phyloP scores from a whole-genome alignment of 805 yeast genomes.

The Torulaspora gathmanii region DNA sequence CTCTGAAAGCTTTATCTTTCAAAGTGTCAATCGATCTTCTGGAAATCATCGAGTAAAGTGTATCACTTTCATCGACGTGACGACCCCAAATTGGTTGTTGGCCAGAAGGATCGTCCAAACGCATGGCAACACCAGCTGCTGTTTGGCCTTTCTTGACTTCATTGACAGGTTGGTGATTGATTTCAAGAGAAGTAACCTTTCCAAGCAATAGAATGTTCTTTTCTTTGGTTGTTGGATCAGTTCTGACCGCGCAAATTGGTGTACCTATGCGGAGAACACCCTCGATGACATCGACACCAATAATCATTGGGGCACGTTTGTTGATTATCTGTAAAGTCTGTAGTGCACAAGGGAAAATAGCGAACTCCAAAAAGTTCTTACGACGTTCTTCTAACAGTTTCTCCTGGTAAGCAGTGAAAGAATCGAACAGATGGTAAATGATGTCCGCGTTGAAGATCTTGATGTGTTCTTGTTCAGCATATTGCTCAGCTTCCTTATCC shows the following conservation, averaged over 20 bases:
- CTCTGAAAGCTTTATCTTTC: conserved; percentile 97
- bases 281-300: conserved; percentile 95
- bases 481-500: conserved; percentile 97
- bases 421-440: conserved; percentile 93
- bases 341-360: conserved; percentile 92
- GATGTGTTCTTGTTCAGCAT: conserved; percentile 89
- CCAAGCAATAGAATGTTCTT: conserved; percentile 68
- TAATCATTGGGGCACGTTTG: conserved; percentile 98
- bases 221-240: conserved; percentile 79
- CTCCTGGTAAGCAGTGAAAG: conserved; percentile 86
- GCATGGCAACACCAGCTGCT: conserved; percentile 97
- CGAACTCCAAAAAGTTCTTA: conserved; percentile 79
- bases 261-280: conserved; percentile 89
- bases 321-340: conserved; percentile 93
- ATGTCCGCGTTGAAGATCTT: conserved; percentile 93
- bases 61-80: conserved; percentile 92
- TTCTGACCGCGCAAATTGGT: conserved; percentile 90
- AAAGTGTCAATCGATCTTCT: conserved; percentile 93
- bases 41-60: conserved; percentile 80
- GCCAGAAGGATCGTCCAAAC: conserved; percentile 86
- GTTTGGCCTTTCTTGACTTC: conserved; percentile 91
- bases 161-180: conserved; percentile 81
- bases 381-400: conserved; percentile 86
- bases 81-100: conserved; percentile 99
- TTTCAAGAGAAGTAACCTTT: conserved; percentile 87